These are phyloP conservation scores for Boletus eberwhitei DNA, from an alignment of 768 basidiomycete species.

Conservation along the genomic window DNA sequence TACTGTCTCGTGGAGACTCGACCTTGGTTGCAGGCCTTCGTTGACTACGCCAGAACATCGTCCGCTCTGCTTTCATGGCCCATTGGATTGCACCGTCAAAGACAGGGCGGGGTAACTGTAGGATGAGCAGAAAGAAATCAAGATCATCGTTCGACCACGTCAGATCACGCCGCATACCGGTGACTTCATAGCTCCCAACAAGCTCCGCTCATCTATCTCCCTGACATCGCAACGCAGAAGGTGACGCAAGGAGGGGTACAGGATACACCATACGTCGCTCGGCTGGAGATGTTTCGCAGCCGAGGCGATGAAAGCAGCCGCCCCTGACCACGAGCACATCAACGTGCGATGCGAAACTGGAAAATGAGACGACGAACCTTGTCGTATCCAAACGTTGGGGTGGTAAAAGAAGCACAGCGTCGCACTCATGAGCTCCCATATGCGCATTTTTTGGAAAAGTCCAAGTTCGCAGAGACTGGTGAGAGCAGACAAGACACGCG, in stretches of 20 bases:
- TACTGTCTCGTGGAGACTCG: constrained; percentile 71
- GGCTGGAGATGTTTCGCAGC: constrained; percentile 76
- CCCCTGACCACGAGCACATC: constrained; percentile 45
- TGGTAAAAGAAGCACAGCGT: constrained; percentile 90
- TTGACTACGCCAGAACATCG: constrained; percentile 71
- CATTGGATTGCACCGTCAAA: constrained; percentile 85
- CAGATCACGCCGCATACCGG: constrained; percentile 52
- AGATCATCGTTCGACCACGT: neutral
- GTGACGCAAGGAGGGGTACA: constrained; percentile 88
- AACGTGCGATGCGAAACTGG: neutral
- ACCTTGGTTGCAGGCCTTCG: constrained; percentile 44
- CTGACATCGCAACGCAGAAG: constrained; percentile 82
- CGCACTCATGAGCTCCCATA: constrained; percentile 94
- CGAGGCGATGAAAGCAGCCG: constrained; percentile 84
- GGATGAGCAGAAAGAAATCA: neutral
- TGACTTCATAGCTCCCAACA: constrained; percentile 74
- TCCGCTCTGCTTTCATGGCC: constrained; percentile 82
- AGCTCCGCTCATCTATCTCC: constrained; percentile 64
- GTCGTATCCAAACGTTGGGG: constrained; percentile 93
- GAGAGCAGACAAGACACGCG: constrained; percentile 81
- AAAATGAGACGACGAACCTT: constrained; percentile 50
- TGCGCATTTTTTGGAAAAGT: constrained; percentile 88
- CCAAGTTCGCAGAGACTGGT: constrained; percentile 89
- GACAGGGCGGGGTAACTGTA: constrained; percentile 60
- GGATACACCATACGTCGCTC: constrained; percentile 95